Evolutionary conservation across 768 basidiomycete genomes (phyloP), one percentile per base, ranked within the genome.

Genomic region (Russula dissimulans): DNA sequence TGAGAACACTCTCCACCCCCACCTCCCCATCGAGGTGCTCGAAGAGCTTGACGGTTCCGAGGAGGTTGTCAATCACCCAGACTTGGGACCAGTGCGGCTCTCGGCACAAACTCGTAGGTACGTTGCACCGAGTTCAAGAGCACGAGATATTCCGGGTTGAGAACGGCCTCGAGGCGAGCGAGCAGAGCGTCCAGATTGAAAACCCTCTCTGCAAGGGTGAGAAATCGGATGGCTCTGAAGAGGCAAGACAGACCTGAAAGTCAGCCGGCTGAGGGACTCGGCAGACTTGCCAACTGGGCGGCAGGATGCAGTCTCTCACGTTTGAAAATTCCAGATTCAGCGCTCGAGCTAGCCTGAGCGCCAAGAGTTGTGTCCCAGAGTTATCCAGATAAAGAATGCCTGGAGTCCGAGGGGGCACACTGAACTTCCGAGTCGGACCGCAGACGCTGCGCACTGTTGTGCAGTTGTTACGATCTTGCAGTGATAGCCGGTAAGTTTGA

Each of bases 11-110:
- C 22, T 26, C 22, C 22, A 26, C 22, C 1, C 22, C 22, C 22
- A 26, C 22, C 22, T 26, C 22, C 2, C 22, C 22, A 26, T n/a
- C 31, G 46, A 62, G 50, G 41, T 54, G 55, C 39, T 62, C 61
- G 26, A 62, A 62, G 32, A 62, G 39, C 32, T 62, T 62, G 44
- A 62, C 61, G 22, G 61, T 57, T 5, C 56, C 61, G n/a, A 62
- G 38, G 15, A 62, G 38, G 17, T 57, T 54, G 44, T 57, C 56
- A 32, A 18, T 53, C 17, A 62, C 41, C 5, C 29, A 32, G 7
- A 46, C 45, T 26, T 62, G 61, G 56, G 57, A 62, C 50, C 51
- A 62, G 26, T 62, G 46, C 5, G 57, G 18, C 11, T 62, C 61
- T 4, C 8, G 45, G 17, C 53, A 51, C 12, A 2, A 15, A 22